phyloP scores from a whole-genome alignment of 73 alveolate species.

The Tetrahymena malaccensis region DNA sequence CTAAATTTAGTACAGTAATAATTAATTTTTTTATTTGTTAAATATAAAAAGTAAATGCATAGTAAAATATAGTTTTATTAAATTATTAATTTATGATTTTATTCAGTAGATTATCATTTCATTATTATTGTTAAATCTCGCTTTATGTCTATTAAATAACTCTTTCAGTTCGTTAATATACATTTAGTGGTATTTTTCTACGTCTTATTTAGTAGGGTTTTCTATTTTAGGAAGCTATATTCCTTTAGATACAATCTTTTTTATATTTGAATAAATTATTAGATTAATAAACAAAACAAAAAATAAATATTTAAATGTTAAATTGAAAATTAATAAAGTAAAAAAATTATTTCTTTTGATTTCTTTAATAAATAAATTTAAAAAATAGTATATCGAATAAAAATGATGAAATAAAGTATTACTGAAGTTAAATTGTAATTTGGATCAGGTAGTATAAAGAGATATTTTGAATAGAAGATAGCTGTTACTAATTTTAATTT shows the following conservation, averaged over 20 bases:
- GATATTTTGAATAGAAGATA: conserved; percentile 19
- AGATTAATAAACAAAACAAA: no score
- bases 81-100: no score
- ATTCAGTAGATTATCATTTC: neutral
- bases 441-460: neutral
- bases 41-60: neutral
- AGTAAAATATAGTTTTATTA: no score
- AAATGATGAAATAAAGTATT: neutral
- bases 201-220: conserved; percentile 27
- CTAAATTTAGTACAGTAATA: neutral
- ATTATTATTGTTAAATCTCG: neutral
- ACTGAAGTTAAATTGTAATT: neutral
- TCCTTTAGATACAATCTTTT: conserved; percentile 18
- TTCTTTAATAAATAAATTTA: no score
- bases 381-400: no score
- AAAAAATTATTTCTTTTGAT: no score
- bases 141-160: conserved; percentile 2
- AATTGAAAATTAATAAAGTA: no score
- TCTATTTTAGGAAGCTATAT: conserved; percentile 24
- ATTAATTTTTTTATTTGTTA: no score
- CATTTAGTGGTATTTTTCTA: conserved; percentile 15
- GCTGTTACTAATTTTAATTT: conserved; percentile 11
- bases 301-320: no score
- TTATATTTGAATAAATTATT: neutral
- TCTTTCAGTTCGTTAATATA: conserved; percentile 12